These are phyloP conservation scores for Aechmea fasciata DNA, from an alignment of 176 grass and related monocot genomes.

Conservation along the genomic window DNA sequence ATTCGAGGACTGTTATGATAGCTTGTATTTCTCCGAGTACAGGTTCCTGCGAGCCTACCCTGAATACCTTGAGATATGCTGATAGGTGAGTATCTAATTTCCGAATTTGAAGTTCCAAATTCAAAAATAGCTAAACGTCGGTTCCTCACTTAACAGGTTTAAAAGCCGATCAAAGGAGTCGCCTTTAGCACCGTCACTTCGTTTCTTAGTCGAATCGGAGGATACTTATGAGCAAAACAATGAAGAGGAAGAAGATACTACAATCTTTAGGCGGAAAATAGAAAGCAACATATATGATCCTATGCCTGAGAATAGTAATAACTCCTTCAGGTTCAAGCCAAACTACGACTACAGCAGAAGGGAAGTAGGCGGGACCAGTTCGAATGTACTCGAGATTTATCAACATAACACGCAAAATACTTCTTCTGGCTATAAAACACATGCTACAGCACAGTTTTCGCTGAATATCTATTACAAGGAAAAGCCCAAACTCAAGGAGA, in stretches of 20 bases:
- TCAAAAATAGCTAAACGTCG: background rate
- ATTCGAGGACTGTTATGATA: constrained; percentile 72
- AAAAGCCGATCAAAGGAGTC: constrained; percentile 34
- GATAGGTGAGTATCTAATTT: constrained; percentile 31
- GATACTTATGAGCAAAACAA: constrained; percentile 21
- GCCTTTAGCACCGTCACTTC: background rate
- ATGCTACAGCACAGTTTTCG: too few relatives aligned
- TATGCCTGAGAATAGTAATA: constrained; percentile 17
- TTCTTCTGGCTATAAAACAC: too few relatives aligned
- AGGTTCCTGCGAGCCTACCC: constrained; percentile 66
- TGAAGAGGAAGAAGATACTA: constrained; percentile 14
- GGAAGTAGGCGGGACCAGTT: too few relatives aligned
- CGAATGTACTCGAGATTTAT: too few relatives aligned
- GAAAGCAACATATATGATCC: constrained; percentile 18
- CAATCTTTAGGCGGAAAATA: constrained; percentile 5
- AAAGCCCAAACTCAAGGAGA: too few relatives aligned
- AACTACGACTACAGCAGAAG: too few relatives aligned
- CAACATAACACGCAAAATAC: too few relatives aligned
- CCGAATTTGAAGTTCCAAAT: background rate
- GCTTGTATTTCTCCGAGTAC: constrained; percentile 67
- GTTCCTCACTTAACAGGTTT: constrained; percentile 28
- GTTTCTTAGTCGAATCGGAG: constrained; percentile 13
- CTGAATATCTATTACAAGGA: too few relatives aligned
- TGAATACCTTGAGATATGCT: constrained; percentile 55
- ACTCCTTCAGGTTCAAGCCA: constrained; percentile 7